Conservation (phyloP, 805 yeast genomes). For the Kazachstania viticola region DNA sequence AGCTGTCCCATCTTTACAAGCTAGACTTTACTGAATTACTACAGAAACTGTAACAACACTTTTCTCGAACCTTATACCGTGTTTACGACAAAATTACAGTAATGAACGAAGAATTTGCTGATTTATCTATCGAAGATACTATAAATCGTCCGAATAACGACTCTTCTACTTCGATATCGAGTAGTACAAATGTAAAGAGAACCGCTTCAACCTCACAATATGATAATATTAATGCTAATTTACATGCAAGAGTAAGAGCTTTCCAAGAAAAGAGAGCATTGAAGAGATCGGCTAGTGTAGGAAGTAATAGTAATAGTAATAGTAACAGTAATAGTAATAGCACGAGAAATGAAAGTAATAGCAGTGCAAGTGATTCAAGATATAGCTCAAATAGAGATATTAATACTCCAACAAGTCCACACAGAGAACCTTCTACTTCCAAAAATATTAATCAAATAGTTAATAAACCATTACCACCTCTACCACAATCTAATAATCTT, state of each 20-base stretch:
- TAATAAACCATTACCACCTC: slow-evolving; percentile 34
- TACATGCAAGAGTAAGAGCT: slow-evolving; percentile 79
- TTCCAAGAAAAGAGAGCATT: slow-evolving; percentile 72
- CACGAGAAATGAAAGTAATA: not conserved
- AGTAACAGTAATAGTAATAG: not conserved
- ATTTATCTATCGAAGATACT: no score
- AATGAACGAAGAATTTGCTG: not conserved
- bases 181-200: slow-evolving; percentile 4
- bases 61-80: no score
- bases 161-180: not conserved
- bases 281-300: slow-evolving; percentile 27
- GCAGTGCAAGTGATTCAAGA: not conserved
- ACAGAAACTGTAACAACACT: no score
- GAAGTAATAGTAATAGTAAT: slow-evolving; percentile 10
- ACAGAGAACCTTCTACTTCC: not conserved
- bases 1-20: no score
- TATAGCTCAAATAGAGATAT: no score
- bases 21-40: no score
- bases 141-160: no score
- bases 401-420: no score
- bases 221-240: slow-evolving; percentile 48
- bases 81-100: no score
- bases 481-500: no score
- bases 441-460: slow-evolving; percentile 21
- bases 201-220: slow-evolving; percentile 22